Evolutionary conservation across 2,329 filamentous ascomycete species (phyloP), one percentile per base, ranked within the genome.

Genomic region (Fusarium sulawesiense): DNA sequence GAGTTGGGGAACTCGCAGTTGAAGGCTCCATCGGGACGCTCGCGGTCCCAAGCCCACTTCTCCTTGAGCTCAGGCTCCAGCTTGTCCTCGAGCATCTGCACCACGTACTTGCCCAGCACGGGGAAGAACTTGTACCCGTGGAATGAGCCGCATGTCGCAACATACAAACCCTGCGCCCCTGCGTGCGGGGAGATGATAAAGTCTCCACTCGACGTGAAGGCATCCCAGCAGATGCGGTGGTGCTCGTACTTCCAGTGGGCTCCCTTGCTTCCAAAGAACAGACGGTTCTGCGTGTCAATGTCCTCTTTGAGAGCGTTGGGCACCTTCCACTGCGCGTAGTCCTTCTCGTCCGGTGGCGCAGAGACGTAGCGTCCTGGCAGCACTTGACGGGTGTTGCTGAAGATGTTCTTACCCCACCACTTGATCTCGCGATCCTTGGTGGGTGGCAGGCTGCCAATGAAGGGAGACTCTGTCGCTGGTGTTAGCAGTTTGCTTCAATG

Each of bases 51-150:
- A 7, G 85, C 85, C 86, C 87, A 88, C 70, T 83, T 84, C 53
- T 78, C 71, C 49, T 73, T 72, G 61, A 88, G 72, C 55, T 84
- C 83, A 0, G 81, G 70, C 9, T 79, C 76, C 20, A 89, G 75
- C 16, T 77, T 67, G 14, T 78, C 84, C 70, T 84, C 84, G 29
- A 83, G 78, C 88, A 86, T 86, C 71, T 87, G 83, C n/a, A 84
- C 75, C 29, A 89, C 82, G 70, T 91, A 91, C 69, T 85, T 86
- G 7, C 90, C 89, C 27, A 91, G 84, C 4, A 87, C 84, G 0
- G 89, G 89, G 60, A 92, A 84, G 77, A 92, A 91, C 77, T 92
- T 91, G 82, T 85, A 91, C 18, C 87, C 86, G 77, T 92, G 89
- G 71, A 91, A 90, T 1, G 88, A 91, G 9, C 89, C 89, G 14